These are phyloP conservation scores for Russula abietina DNA, from an alignment of 768 basidiomycete genomes.

Conservation along the genomic window DNA sequence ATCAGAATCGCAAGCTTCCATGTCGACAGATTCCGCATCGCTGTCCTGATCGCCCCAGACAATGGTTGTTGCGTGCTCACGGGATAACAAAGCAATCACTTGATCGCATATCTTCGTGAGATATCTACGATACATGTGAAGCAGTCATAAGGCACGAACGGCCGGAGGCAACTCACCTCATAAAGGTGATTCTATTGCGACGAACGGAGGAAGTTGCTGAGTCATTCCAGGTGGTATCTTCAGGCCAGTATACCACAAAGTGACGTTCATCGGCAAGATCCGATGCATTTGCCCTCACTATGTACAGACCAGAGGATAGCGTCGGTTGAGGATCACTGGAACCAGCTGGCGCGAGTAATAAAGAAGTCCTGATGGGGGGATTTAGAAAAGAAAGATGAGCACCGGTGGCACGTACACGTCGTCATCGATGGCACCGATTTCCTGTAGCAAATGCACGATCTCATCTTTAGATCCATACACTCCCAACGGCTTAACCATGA, in stretches of 20 bases:
- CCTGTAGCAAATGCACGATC: constrained; percentile 41
- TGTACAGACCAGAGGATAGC: constrained; percentile 49
- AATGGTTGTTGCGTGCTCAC: constrained; percentile 41
- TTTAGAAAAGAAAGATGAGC: constrained; percentile 1
- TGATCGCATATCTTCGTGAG: constrained; percentile 44
- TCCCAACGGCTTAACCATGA: constrained; percentile 46
- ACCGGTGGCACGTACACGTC: constrained; percentile 34
- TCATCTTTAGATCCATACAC: constrained; percentile 50
- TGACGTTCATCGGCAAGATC: constrained; percentile 28
- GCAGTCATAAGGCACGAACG: not conserved
- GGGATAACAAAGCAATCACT: constrained; percentile 44
- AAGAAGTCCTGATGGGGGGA: constrained; percentile 19
- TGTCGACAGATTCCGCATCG: constrained; percentile 27
- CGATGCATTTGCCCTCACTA: constrained; percentile 28
- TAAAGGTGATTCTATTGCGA: constrained; percentile 56
- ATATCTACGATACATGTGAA: not conserved
- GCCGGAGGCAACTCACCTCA: constrained; percentile 40
- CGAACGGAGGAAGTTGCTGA: constrained; percentile 39
- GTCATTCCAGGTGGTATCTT: constrained; percentile 54
- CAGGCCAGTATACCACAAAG: constrained; percentile 57
- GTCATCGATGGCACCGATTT: constrained; percentile 35
- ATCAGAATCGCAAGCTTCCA: constrained; percentile 40
- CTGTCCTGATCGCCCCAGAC: constrained; percentile 38
- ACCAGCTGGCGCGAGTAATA: constrained; percentile 21
- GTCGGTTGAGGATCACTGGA: constrained; percentile 23